Evolutionary conservation across 2,329 filamentous ascomycete species (phyloP), one percentile per base, ranked within the genome.

Genomic region (Rhinocladiella mackenziei): DNA sequence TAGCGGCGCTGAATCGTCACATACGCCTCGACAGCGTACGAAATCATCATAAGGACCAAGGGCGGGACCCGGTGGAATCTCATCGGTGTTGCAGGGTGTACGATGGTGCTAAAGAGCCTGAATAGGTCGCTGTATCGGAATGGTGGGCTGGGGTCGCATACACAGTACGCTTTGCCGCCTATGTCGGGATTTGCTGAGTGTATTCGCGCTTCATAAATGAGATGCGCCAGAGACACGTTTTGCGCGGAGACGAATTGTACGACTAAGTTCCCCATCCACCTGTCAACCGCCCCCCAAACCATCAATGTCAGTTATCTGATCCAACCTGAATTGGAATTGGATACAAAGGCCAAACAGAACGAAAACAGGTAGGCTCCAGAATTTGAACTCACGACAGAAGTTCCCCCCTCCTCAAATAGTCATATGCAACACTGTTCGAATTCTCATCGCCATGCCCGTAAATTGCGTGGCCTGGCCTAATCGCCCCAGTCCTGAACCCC

Each of bases 211-310:
- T 78, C 75, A 58, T 75, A 74, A 17, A 70, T 62, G 3, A 78
- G 63, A 52, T 80, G 75, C 3, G 70, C 74, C 13, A 77, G 60
- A 7, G 75, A 73, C 47, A 76, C 71, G 58, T 80, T 78, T 41
- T 70, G 68, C 3, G 65, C 67, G 48, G 71, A 65, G 34, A 75
- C 70, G 54, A 72, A 75, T 58, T 70, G 72, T 55, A 77, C 73
- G 18, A 75, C 62, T 19, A 71, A 60, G 11, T 67, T 64, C 4
- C 58, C 55, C 18, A 69, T 64, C 67, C 73, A 77, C 32, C 67
- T 51, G 14, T 36, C 9, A 11, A 11, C 10, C 29, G 14, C 18
- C 11, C 5, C 13, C 36, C 42, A 39, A 29, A n/a, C 11, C 32
- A 14, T 8, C 13, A 3, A 71, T 2, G 1, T 5, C 31, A 32